A percentile compares a stretch with the other conserved stretches of the same genome.
phyloP scores from a whole-genome alignment of 805 yeast genomes.

The Martiniozyma abietophila region DNA sequence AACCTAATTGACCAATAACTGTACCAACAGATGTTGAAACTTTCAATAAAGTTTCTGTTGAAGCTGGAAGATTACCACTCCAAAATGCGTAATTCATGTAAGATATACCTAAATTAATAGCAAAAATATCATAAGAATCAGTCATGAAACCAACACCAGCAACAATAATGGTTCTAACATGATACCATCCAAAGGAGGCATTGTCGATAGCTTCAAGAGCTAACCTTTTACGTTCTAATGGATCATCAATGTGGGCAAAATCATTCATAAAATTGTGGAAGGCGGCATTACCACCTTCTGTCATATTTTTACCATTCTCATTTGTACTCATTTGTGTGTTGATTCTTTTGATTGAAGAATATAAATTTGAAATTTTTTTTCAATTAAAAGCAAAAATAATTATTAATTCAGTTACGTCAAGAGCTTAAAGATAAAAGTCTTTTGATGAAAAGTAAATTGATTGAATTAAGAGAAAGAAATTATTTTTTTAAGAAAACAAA shows the following conservation, averaged over 20 bases:
- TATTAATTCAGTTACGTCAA: too few species aligned
- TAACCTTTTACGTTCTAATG: slow-evolving; percentile 76
- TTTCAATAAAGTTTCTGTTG: slow-evolving; percentile 70
- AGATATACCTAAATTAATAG: slow-evolving; percentile 73
- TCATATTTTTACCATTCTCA: slow-evolving; percentile 19
- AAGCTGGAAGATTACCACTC: slow-evolving; percentile 50
- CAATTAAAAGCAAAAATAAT: too few species aligned
- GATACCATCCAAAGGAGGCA: slow-evolving; percentile 75
- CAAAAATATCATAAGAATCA: slow-evolving; percentile 87
- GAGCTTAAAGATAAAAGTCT: too few species aligned
- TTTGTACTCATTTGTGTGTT: too few species aligned
- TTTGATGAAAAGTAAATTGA: too few species aligned
- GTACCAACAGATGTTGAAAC: slow-evolving; percentile 93
- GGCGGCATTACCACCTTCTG: slow-evolving; percentile 76
- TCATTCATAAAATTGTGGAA: slow-evolving; percentile 76
- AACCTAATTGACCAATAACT: slow-evolving; percentile 80
- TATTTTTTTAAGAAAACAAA: too few species aligned
- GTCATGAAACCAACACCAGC: slow-evolving; percentile 96
- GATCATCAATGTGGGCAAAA: slow-evolving; percentile 75
- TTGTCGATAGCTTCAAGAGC: slow-evolving; percentile 79
- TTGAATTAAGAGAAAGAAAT: too few species aligned
- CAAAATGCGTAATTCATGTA: slow-evolving; percentile 75
- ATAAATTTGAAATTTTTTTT: too few species aligned
- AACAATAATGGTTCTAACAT: slow-evolving; percentile 69
- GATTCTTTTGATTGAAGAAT: too few species aligned